Conservation (phyloP, 768 basidiomycete species). For the Tylopilus sp. region DNA sequence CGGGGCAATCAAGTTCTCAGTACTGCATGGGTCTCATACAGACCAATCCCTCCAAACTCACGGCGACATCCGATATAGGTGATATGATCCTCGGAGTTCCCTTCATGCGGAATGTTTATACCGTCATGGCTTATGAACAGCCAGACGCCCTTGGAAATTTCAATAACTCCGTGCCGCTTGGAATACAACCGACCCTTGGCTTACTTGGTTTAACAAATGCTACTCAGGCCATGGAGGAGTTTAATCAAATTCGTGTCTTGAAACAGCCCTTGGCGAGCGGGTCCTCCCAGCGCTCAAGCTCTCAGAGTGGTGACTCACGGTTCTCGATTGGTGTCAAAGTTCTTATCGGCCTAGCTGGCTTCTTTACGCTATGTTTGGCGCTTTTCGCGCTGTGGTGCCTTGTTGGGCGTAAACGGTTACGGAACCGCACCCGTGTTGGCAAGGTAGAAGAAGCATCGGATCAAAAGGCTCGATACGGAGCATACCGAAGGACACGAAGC, state of each 20-base stretch:
- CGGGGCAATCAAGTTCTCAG: conserved; percentile 38
- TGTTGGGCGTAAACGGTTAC: conserved; percentile 38
- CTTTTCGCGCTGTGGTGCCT: conserved; percentile 58
- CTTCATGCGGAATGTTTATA: conserved; percentile 74
- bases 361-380: conserved; percentile 52
- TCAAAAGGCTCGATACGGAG: conserved; percentile 13
- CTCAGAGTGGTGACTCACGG: conserved; percentile 32
- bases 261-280: conserved; percentile 49
- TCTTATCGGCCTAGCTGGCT: conserved; percentile 54
- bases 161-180: conserved; percentile 23
- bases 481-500: conserved; percentile 37
- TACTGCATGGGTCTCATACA: conserved; percentile 70
- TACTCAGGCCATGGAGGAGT: conserved; percentile 59
- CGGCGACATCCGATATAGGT: conserved; percentile 37
- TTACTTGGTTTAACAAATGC: conserved; percentile 62
- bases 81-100: conserved; percentile 81
- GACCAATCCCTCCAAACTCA: conserved; percentile 43
- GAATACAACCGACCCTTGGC: conserved; percentile 48
- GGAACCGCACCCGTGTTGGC: conserved; percentile 12
- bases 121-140: conserved; percentile 64
- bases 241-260: conserved; percentile 64
- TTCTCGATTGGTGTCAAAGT: conserved; percentile 61
- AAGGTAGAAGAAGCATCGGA: conserved; percentile 13
- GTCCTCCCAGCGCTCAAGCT: conserved; percentile 2
- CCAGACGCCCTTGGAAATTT: conserved; percentile 48